Evolutionary conservation across 768 basidiomycete species (phyloP).

Genomic region (Gloeophyllum trabeum): DNA sequence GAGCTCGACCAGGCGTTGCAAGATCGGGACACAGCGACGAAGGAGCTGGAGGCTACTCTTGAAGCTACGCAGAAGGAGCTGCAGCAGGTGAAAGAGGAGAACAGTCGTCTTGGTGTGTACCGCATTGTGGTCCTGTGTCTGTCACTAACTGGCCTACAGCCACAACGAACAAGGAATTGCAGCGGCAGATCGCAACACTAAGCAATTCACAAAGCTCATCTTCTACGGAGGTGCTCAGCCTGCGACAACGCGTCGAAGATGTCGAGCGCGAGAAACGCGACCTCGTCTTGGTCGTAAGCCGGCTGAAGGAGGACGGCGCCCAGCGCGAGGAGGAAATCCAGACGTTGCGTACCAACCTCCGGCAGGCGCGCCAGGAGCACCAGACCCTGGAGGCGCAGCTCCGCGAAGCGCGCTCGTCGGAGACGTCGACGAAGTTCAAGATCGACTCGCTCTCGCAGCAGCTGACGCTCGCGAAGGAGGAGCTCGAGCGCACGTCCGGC

Average conservation of each 20-base stretch:
- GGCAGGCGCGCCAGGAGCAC: constrained; percentile 67
- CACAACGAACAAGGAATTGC: constrained; percentile 32
- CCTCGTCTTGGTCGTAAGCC: constrained; percentile 71
- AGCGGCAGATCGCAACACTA: constrained; percentile 44
- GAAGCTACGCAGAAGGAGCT: constrained; percentile 48
- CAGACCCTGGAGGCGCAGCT: constrained; percentile 55
- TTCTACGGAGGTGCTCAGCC: constrained; percentile 43
- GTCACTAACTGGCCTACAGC: constrained; percentile 21
- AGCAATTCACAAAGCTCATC: constrained; percentile 51
- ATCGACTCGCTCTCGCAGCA: constrained; percentile 77
- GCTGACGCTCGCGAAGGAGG: constrained; percentile 62
- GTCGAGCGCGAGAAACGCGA: constrained; percentile 87
- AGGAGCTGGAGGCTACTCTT: constrained; percentile 42
- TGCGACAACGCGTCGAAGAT: constrained; percentile 58
- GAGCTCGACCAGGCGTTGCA: constrained; percentile 80
- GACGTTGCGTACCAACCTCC: constrained; percentile 53
- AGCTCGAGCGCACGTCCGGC: constrained; percentile 57
- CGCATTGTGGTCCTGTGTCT: constrained; percentile 9
- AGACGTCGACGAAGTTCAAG: constrained; percentile 83
- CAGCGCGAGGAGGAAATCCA: constrained; percentile 74
- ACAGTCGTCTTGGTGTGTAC: constrained; percentile 51
- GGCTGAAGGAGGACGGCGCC: constrained; percentile 63
- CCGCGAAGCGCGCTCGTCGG: constrained; percentile 61
- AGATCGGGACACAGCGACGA: constrained; percentile 54
- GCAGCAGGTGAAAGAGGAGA: constrained; percentile 42